Conservation (phyloP, 192 early-diverging fungal species). For the Coemansia sp. region DNA sequence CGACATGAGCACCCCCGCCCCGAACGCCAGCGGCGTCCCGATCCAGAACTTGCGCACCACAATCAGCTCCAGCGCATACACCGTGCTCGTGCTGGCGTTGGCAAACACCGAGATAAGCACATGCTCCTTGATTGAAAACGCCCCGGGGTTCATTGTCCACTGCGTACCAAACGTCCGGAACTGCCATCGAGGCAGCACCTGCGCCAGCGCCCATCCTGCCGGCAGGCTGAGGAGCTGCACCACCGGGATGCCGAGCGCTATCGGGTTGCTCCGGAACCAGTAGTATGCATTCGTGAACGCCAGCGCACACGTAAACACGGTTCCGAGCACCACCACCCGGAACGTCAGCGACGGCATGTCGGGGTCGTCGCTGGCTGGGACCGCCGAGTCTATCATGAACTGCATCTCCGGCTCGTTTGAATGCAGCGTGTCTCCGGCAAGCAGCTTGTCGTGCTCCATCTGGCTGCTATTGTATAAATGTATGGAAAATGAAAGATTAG, state of each 20-base stretch:
- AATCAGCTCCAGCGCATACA: constrained; percentile 71
- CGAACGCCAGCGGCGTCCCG: constrained; percentile 61
- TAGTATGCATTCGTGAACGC: constrained; percentile 71
- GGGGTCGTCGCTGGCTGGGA: constrained; percentile 59
- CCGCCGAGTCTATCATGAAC: constrained; percentile 44
- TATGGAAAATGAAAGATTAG: not conserved
- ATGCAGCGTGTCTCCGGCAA: constrained; percentile 22
- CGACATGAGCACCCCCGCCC: constrained; percentile 61
- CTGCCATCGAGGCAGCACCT: constrained; percentile 54
- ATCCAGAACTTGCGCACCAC: constrained; percentile 63
- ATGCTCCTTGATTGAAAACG: constrained; percentile 81
- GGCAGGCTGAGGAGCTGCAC: constrained; percentile 73
- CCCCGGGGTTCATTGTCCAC: constrained; percentile 69
- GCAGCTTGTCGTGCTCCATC: constrained; percentile 5
- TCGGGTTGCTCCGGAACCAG: constrained; percentile 78
- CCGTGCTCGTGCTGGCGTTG: constrained; percentile 65
- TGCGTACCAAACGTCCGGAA: constrained; percentile 42
- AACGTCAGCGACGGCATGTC: constrained; percentile 65
- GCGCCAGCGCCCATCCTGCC: constrained; percentile 60
- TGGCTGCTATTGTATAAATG: not conserved
- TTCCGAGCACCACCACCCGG: constrained; percentile 64
- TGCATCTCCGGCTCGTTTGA: constrained; percentile 12
- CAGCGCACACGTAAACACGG: constrained; percentile 58
- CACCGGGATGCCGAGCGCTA: constrained; percentile 63
- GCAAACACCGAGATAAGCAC: constrained; percentile 76